Evolutionary conservation across 306 rosid genomes (phyloP), one percentile per base, ranked within the genome.

Genomic region (Luffa acutangula): DNA sequence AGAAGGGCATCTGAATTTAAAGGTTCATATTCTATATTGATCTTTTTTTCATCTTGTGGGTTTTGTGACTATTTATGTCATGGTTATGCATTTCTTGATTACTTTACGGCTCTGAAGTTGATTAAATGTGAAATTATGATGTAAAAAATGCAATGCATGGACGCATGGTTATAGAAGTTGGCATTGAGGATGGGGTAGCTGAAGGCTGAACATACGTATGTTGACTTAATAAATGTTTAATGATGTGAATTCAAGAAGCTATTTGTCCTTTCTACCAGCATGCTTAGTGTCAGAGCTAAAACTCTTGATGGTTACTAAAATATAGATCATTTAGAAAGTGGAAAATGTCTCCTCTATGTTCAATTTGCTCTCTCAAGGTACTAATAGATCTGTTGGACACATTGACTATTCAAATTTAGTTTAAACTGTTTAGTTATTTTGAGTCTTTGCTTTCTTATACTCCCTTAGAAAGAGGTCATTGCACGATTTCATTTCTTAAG

Each of bases 1-100:
- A 90, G 74, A 91, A 91, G 80, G n/a, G 93, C 97, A 46, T 90
- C 91, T 63, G 97, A 93, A 78, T 89, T 93, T 70, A 90, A 93
- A 91, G 98, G 98, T 92, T 84, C 63, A 64, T 63, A 59, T 49
- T 75, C 62, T 70, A 81, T 45, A 69, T 79, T 57, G 73, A 79
- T 74, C 31, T 71, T 71, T 76, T n/a, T 72, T 21, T 81, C 51
- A 57, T 15, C 60, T 56, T 77, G 71, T 45, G 41, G 80, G 34
- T 21, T 45, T 77, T 59, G 34, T 62, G 7, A 6, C 80, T 21
- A 58, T 41, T 58, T 20, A 21, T 14, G 13, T 56, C 39, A 57
- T 25, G 53, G 5, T 77, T 59, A 39, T 6, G 21, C 42, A 54
- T 59, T 39, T 45, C 9, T 42, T 42, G 75, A 20, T 43, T 69